Base-by-base conservation (phyloP, 2,329 filamentous ascomycete genomes). In the Aspergillus ruber region DNA sequence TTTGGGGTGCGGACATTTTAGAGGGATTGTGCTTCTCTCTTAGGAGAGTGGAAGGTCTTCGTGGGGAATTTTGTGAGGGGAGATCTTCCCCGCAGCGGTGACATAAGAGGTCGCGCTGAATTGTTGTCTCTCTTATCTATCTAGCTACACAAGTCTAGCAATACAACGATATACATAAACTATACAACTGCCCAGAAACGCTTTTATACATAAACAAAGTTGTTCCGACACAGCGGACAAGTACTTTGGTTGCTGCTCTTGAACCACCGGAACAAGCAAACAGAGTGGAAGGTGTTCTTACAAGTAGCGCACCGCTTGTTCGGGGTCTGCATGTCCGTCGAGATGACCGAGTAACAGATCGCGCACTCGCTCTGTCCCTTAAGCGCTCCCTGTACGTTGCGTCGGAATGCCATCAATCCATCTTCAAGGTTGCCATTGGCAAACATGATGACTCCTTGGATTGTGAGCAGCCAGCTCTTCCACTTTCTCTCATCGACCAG, bases 251-350 rank as follows among this genome's bases (percentile, higher is more conserved):
- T 94, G 65, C 90, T 95, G 59, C 80, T 91, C 76, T 88, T 87
- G 75, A 98, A 97, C 93, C 93, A 98, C 71, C 91, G 90, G 74
- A 89, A 95, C 70, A 98, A 70, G 71, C 93, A 98, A 2, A 81
- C 81, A 1, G 85, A 80, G 69, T 98, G 93, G 75, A 97, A 98
- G 45, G 87, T 74, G 69, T 98, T 91, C 75, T 90, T 91, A 77
- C 93, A 98, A 1, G 91, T 97, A 42, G 80, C 77, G 67, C 93
- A 98, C 46, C 82, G 78, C 77, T 97, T 97, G 66, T 93, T 91
- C 0, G 93, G 93, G 66, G 95, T 82, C 68, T 86, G 86, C 74
- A 88, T 88, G 66, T 96, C 90, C 6, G 81, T 82, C 15, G 88
- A 88, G 54, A 98, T 88, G 62, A 98, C 90, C 50, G 85, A 90